Conservation (phyloP, 228 moss, liverwort and hornwort genomes). For the Sphagnum fallax region DNA sequence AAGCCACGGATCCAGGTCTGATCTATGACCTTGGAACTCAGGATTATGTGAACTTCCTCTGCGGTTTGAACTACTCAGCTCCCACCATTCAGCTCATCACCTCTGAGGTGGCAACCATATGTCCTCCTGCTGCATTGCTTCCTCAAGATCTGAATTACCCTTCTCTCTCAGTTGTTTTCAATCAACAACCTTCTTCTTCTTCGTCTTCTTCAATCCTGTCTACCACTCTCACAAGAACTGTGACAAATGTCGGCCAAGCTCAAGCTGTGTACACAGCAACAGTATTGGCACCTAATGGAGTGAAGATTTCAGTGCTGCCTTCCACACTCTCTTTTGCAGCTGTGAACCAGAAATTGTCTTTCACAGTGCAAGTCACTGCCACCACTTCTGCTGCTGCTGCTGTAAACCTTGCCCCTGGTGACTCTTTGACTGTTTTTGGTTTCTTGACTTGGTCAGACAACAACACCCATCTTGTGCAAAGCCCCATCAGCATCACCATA, state of each 20-base stretch:
- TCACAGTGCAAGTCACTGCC: constrained; percentile 1
- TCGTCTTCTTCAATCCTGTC: neutral
- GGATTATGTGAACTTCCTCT: constrained; percentile 52
- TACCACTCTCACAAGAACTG: constrained; percentile 3
- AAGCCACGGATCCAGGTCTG: constrained; percentile 49
- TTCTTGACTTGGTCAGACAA: constrained; percentile 4
- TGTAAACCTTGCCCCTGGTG: neutral
- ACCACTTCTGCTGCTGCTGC: neutral
- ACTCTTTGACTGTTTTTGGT: neutral
- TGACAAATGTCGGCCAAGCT: constrained; percentile 22
- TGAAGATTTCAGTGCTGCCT: constrained; percentile 26
- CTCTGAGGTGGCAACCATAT: constrained; percentile 21
- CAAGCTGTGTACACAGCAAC: constrained; percentile 2
- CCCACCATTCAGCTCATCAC: constrained; percentile 42
- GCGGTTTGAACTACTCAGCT: constrained; percentile 39
- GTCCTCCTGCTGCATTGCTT: constrained; percentile 9
- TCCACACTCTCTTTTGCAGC: constrained; percentile 10
- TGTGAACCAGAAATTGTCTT: constrained; percentile 17
- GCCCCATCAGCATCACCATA: constrained; percentile 6
- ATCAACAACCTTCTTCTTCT: neutral
- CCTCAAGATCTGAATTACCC: constrained; percentile 59
- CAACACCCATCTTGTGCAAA: constrained; percentile 1
- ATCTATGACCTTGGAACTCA: constrained; percentile 35
- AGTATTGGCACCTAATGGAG: constrained; percentile 12
- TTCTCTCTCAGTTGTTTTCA: constrained; percentile 29